Evolutionary conservation across 176 grass and related monocot species (phyloP), one percentile per base, ranked within the genome.

Genomic region (Musa troglodytarum): DNA sequence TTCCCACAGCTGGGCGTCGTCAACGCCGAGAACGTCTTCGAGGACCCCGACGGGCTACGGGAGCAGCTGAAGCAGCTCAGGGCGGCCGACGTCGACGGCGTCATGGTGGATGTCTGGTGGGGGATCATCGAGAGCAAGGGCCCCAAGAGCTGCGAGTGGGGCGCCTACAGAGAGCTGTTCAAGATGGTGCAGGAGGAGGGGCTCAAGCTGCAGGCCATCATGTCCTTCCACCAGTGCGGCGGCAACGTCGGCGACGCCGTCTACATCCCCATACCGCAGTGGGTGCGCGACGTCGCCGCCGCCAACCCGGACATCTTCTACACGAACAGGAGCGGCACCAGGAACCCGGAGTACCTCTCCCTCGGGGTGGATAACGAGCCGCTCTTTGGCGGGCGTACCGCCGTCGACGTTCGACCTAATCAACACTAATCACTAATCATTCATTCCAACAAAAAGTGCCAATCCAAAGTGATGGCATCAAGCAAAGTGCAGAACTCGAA

Each of bases 21-120:
- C 58, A 81, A 28, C 0, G 16, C 68, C 1, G 69, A 77, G 53
- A 90, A 92, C 81, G 74, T 76, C 76, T 50, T 92, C 25, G 19
- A 62, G 19, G 86, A 90, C 76, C 65, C 89, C 50, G 87, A 61
- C 61, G 65, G 86, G 58, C 76, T 75, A 50, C 74, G 79, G 73
- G 71, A 49, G 61, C 84, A 86, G 73, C 81, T 92, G 51, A 71
- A 84, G 73, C 76, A 77, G 53, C 86, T 96, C 56, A 56, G 63
- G 9, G 82, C 16, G 1, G 88, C 90, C 1, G 72, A 87, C 0
- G 88, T 87, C 12, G 90, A 97, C 3, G 88, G 90, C 2, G 76
- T 98, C 68, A 98, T 98, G 94, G 54, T 90, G 25, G 94, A 98
- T 68, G 86, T 98, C 20, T 98, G 94, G 90, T 98, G 94, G 94